Base-by-base conservation (phyloP, 352 stramenopile species). In the Phytophthora multivora region DNA sequence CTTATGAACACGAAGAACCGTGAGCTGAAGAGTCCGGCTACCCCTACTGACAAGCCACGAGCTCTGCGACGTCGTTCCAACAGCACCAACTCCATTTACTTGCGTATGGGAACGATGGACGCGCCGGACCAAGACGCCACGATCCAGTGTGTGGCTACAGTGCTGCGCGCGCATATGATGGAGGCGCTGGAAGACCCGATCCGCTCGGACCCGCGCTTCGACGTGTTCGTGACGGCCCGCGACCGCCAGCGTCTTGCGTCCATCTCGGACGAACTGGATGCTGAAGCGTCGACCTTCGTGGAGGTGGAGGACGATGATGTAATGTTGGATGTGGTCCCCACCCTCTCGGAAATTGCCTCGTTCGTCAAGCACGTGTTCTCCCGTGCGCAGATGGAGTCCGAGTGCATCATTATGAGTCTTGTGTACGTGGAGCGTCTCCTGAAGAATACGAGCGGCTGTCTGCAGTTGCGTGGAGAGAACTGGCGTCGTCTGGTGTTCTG, bases 321-420 rank as follows among this genome's bases (percentile, higher is more conserved):
- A 21, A 56, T 73, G 15, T 33, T 73, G 48, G 67, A 75, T 59
- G 67, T 72, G 11, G 68, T 98, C 23, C 96, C 96, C 36, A 86
- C 87, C 10, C 74, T 98, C 25, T 77, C 89, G 35, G 85, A 96
- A 51, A 96, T 99, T 57, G 88, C 79, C 0, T 63, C 77, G 3
- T 99, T 98, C 69, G 98, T 98, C 73, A 90, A 92, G 56, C 81
- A 97, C 64, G 86, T 99, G 10, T 98, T 98, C 60, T 71, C 84
- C 12, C 81, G 82, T 31, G 89, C 87, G 53, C 87, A 96, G 63
- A 95, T 97, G 81, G 96, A 99, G 68, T 86, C 83, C 26, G 97
- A 99, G 75, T 98, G 93, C 69, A 98, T 99, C 61, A 98, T 99
- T 73, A 98, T 98, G 82, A 97, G 88, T 39, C 78, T 99, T 6